phyloP scores from a whole-genome alignment of 768 basidiomycete genomes.

The Suillus subluteus region DNA sequence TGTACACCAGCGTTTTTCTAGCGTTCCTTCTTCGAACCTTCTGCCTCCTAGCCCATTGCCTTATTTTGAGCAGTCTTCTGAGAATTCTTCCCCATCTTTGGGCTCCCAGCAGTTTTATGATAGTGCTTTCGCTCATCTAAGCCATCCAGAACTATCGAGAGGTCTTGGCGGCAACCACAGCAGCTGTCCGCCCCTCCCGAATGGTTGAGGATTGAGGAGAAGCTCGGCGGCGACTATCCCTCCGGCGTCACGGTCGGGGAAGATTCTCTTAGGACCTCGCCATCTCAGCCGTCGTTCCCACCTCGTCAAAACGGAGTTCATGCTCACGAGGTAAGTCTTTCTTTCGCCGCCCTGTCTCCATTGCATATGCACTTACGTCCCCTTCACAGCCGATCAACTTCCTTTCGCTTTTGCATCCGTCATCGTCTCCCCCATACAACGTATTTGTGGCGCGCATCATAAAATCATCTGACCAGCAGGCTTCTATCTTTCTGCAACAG shows the following conservation, averaged over 20 bases:
- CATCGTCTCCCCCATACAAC: conserved; percentile 82
- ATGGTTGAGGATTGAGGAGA: conserved; percentile 47
- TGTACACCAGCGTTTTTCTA: conserved; percentile 30
- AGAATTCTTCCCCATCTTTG: conserved; percentile 43
- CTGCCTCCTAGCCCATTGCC: conserved; percentile 35
- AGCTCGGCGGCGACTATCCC: conserved; percentile 24
- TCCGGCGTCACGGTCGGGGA: conserved; percentile 28
- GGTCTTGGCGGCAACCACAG: conserved; percentile 32
- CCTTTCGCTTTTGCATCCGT: conserved; percentile 51
- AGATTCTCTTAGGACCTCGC: conserved; percentile 33
- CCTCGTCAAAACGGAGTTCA: conserved; percentile 33
- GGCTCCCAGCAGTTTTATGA: conserved; percentile 39
- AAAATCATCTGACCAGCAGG: conserved; percentile 89
- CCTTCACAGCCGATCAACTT: conserved; percentile 83
- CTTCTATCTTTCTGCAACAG: conserved; percentile 88
- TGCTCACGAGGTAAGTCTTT: conserved; percentile 55
- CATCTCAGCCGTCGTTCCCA: conserved; percentile 27
- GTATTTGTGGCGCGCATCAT: conserved; percentile 84
- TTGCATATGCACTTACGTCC: conserved; percentile 22
- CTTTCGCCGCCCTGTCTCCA: conserved; percentile 9
- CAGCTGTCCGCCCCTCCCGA: conserved; percentile 38
- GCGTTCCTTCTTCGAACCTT: conserved; percentile 27
- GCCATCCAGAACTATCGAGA: conserved; percentile 26
- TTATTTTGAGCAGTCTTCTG: conserved; percentile 59
- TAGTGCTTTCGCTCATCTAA: conserved; percentile 21